Percentiles rank a stretch among this genome's conserved stretches.
Evolutionary conservation across 2,329 filamentous ascomycete species (phyloP).

Genomic region (Cordyceps farinosa): DNA sequence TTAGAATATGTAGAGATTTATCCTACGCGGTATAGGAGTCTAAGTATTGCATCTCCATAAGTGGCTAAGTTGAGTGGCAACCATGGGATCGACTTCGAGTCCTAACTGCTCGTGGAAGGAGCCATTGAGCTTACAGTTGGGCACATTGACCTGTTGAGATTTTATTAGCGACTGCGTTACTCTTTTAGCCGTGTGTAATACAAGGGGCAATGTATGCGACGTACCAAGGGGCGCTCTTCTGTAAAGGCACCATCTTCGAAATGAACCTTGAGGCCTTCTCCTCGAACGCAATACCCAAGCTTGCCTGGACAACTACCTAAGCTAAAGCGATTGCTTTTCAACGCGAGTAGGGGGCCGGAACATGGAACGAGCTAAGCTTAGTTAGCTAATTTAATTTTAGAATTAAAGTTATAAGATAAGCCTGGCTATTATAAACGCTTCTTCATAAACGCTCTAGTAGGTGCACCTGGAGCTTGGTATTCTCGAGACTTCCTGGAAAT

Average conservation of each 20-base stretch:
- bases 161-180: not conserved
- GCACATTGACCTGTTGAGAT: not conserved
- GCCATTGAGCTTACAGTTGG: conserved; percentile 2
- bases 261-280: not conserved
- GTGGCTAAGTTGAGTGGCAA: too few species aligned
- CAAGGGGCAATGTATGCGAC: not conserved
- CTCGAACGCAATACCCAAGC: not conserved
- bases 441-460: conserved; percentile 21
- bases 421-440: conserved; percentile 1
- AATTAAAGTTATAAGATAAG: not conserved
- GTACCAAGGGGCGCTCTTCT: conserved; percentile 1
- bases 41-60: too few species aligned
- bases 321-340: too few species aligned
- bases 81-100: not conserved
- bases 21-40: too few species aligned
- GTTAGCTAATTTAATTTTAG: not conserved
- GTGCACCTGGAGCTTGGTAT: conserved; percentile 23
- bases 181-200: not conserved
- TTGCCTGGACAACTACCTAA: too few species aligned
- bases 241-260: not conserved
- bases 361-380: not conserved
- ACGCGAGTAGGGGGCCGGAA: not conserved
- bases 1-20: too few species aligned
- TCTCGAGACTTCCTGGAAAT: conserved; percentile 22
- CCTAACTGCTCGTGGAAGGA: conserved; percentile 1